These are phyloP conservation scores for Linnemannia schmuckeri DNA, from an alignment of 192 early-diverging fungal species.

Conservation along the genomic window DNA sequence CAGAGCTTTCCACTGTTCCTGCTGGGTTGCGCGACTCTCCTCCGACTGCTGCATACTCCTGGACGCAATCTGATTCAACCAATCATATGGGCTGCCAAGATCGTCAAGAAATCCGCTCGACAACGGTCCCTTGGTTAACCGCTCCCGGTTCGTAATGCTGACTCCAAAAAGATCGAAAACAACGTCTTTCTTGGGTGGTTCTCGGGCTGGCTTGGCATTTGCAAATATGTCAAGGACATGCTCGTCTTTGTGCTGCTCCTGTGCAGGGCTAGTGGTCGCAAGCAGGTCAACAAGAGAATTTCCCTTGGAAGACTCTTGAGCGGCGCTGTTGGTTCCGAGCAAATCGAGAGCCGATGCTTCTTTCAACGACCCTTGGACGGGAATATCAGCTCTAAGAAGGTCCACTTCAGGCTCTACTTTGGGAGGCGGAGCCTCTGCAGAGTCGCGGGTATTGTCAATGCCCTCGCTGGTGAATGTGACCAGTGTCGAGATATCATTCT, in stretches of 20 bases:
- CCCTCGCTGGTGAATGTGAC: neutral
- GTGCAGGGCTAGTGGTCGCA: neutral
- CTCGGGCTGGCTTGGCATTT: neutral
- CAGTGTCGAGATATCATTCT: neutral
- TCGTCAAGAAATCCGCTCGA: conserved; percentile 5
- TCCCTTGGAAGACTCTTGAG: neutral
- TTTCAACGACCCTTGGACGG: neutral
- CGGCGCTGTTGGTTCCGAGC: neutral
- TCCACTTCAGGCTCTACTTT: neutral
- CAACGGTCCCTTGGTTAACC: neutral
- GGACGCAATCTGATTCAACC: conserved; percentile 18
- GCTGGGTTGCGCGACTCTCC: conserved; percentile 5
- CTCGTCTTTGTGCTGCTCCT: neutral
- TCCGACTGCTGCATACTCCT: conserved; percentile 12
- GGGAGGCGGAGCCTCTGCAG: neutral
- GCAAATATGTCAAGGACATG: neutral
- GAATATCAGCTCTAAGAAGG: neutral
- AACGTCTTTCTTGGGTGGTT: neutral
- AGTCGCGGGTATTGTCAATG: neutral
- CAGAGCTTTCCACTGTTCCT: conserved; percentile 14
- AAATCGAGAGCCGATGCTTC: neutral
- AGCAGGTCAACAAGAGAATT: neutral
- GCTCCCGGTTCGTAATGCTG: neutral
- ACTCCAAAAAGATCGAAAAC: neutral
- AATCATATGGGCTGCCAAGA: conserved; percentile 22